A percentile compares a stretch with the other conserved stretches of the same genome.
Conservation (phyloP, 176 grass and related monocot species). For the Avena sativa region DNA sequence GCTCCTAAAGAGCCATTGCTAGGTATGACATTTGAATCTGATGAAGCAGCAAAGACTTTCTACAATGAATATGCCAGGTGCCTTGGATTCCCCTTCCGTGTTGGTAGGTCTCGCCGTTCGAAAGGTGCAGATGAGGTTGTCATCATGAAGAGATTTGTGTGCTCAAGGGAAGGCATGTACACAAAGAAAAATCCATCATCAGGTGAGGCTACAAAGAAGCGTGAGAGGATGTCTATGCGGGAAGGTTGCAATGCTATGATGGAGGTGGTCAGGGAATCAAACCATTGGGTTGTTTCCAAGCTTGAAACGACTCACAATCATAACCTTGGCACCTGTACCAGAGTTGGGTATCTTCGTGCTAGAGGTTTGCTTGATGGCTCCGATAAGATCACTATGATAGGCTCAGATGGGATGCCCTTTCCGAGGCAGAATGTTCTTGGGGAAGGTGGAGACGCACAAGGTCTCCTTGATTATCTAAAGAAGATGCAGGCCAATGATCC, state of each 20-base stretch:
- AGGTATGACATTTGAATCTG: conserved; percentile 78
- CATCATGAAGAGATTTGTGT: conserved; percentile 97
- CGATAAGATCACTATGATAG: conserved; percentile 47
- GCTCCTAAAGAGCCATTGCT: conserved; percentile 61
- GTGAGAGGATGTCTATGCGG: conserved; percentile 80
- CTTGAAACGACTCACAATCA: conserved; percentile 93
- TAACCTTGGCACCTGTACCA: conserved; percentile 64
- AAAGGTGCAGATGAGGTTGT: conserved; percentile 83
- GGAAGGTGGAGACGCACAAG: conserved; percentile 67
- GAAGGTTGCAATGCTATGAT: conserved; percentile 99
- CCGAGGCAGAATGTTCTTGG: conserved; percentile 72
- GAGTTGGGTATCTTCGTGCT: conserved; percentile 76
- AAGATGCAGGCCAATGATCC: conserved; percentile 73
- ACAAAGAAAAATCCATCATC: conserved; percentile 57
- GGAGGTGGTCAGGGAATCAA: conserved; percentile 78
- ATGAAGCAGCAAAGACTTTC: conserved; percentile 81
- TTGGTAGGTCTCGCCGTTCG: conserved; percentile 79
- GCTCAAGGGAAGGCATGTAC: conserved; percentile 79
- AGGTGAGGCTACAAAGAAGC: conserved; percentile 65
- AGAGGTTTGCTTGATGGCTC: conserved; percentile 57
- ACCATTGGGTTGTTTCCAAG: conserved; percentile 89
- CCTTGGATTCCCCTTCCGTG: conserved; percentile 83
- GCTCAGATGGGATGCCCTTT: conserved; percentile 54
- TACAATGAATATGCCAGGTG: conserved; percentile 81
- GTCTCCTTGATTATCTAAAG: conserved; percentile 79